A percentile compares a stretch with the other conserved stretches of the same genome.
Evolutionary conservation across 2,329 filamentous ascomycete genomes (phyloP).

Genomic region (Ophiocordyceps camponoti-rufipedis): DNA sequence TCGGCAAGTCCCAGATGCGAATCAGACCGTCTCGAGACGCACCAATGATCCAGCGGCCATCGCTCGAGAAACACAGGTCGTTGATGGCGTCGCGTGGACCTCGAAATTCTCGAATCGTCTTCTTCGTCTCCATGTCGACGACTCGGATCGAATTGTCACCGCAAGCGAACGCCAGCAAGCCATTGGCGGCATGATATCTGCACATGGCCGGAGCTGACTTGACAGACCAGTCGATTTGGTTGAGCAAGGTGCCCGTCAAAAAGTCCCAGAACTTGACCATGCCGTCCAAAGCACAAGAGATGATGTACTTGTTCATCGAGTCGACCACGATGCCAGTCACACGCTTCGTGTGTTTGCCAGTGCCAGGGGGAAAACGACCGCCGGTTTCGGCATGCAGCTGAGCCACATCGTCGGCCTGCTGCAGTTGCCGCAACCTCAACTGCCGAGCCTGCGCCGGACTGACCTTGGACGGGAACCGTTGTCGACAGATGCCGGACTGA

Average conservation of each 20-base stretch:
- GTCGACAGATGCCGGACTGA: constrained; percentile 77
- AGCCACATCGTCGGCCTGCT: constrained; percentile 36
- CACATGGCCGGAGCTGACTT: constrained; percentile 61
- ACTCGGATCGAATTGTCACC: constrained; percentile 78
- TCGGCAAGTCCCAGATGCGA: constrained; percentile 88
- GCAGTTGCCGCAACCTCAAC: constrained; percentile 46
- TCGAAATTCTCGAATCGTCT: constrained; percentile 85
- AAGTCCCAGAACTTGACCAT: constrained; percentile 98
- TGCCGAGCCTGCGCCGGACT: constrained; percentile 65
- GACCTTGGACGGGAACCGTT: constrained; percentile 66
- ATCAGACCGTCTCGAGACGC: constrained; percentile 66
- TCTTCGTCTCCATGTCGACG: constrained; percentile 78
- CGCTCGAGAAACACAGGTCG: constrained; percentile 77
- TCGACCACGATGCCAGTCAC: constrained; percentile 81
- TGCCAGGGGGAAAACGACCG: constrained; percentile 26
- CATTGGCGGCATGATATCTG: constrained; percentile 65
- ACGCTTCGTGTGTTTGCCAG: constrained; percentile 61
- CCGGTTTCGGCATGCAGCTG: constrained; percentile 30
- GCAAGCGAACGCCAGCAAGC: constrained; percentile 75
- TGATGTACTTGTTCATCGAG: constrained; percentile 67
- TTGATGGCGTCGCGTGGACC: constrained; percentile 56
- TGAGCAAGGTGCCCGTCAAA: constrained; percentile 55
- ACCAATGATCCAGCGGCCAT: constrained; percentile 85
- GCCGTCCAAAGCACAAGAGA: constrained; percentile 79
- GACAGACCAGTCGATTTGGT: constrained; percentile 66